Percentiles rank a stretch among this genome's conserved stretches.
Conservation (phyloP, 225 moss, liverwort and hornwort genomes). For the Lunularia cruciata region DNA sequence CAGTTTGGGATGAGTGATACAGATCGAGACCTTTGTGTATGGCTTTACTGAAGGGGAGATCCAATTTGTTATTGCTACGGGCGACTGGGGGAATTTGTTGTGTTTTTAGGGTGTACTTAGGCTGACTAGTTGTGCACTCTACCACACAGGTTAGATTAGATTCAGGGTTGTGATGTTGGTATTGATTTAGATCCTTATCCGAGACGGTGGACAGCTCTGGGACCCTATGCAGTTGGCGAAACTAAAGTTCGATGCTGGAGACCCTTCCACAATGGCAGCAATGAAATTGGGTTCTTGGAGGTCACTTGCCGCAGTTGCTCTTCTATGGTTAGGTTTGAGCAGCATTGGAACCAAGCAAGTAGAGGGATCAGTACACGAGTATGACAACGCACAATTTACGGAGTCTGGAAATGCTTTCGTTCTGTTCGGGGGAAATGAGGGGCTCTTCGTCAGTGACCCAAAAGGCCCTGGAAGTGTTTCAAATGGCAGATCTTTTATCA, state of each 20-base stretch:
- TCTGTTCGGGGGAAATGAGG: slow-evolving; percentile 78
- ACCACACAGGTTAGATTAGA: not conserved
- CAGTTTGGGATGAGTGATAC: not conserved
- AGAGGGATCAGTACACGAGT: slow-evolving; percentile 45
- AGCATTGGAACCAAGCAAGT: slow-evolving; percentile 25
- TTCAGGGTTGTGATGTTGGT: not conserved
- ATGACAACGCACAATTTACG: slow-evolving; percentile 28
- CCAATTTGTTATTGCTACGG: not conserved
- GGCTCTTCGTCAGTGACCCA: slow-evolving; percentile 60
- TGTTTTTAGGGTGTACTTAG: too few relatives aligned
- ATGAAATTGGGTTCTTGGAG: slow-evolving; percentile 28
- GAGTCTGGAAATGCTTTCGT: slow-evolving; percentile 64
- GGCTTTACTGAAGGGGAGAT: not conserved
- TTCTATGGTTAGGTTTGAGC: slow-evolving; percentile 25
- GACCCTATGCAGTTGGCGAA: slow-evolving; percentile 5
- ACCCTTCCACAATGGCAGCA: slow-evolving; percentile 11
- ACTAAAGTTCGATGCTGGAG: slow-evolving; percentile 6
- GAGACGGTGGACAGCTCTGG: not conserved
- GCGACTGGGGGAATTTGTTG: not conserved
- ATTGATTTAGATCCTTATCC: not conserved
- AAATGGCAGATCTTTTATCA: slow-evolving; percentile 78
- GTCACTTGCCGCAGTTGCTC: slow-evolving; percentile 18
- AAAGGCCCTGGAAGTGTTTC: slow-evolving; percentile 59
- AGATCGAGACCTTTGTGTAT: not conserved
- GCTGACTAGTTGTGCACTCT: too few relatives aligned